Evolutionary conservation across 2,329 filamentous ascomycete species (phyloP).

Genomic region (Arthrobotrys conoides): DNA sequence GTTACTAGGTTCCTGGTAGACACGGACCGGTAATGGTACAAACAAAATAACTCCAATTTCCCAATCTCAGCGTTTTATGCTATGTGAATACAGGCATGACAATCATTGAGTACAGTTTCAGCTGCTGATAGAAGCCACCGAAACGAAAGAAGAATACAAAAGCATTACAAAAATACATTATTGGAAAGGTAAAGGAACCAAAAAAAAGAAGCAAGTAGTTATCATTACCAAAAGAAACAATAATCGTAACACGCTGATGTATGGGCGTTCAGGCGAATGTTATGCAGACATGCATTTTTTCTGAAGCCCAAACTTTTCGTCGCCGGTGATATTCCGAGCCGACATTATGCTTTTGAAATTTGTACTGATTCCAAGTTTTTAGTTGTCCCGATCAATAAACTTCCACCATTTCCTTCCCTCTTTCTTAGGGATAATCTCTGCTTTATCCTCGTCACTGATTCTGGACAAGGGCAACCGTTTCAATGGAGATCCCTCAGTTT

Average conservation of each 20-base stretch:
- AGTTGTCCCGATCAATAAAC: constrained; percentile 59
- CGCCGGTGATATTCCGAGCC: constrained; percentile 10
- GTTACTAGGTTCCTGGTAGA: constrained; percentile 13
- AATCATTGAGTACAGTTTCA: constrained; percentile 18
- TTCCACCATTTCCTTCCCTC: constrained; percentile 40
- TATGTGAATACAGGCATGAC: constrained; percentile 24
- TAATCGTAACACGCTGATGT: constrained; percentile 38
- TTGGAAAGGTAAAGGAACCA: constrained; percentile 15
- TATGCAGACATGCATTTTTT: neutral
- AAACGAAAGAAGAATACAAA: neutral
- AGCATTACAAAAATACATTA: constrained; percentile 58
- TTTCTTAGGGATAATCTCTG: constrained; percentile 47
- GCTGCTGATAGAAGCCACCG: neutral
- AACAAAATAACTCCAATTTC: constrained; percentile 33
- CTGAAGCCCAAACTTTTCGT: constrained; percentile 15
- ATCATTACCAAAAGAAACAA: constrained; percentile 14
- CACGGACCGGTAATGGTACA: constrained; percentile 8
- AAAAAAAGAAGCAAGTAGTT: neutral
- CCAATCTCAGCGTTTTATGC: constrained; percentile 16
- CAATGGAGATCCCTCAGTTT: constrained; percentile 73
- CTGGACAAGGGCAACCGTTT: constrained; percentile 33
- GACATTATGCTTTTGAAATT: constrained; percentile 32
- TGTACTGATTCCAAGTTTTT: constrained; percentile 1
- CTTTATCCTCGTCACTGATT: constrained; percentile 55
- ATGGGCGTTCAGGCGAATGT: constrained; percentile 3